Percentiles rank a stretch among this genome's conserved stretches.
Conservation (phyloP, 495 filamentous ascomycete genomes). For the Annulohypoxylon moriforme region DNA sequence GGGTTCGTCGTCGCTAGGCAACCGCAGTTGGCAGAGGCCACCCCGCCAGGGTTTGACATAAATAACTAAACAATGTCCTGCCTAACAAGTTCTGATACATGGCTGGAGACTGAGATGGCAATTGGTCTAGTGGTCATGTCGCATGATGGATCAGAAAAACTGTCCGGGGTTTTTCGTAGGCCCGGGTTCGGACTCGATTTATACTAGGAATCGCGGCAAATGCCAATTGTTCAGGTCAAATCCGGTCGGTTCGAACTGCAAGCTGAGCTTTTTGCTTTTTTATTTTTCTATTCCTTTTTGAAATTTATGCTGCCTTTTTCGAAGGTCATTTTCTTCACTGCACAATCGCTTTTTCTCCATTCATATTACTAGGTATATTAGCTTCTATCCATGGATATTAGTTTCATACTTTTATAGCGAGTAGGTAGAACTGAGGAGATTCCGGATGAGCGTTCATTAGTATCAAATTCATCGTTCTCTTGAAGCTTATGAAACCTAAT, state of each 20-base stretch:
- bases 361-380: background rate
- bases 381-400: background rate
- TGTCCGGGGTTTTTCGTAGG: no score
- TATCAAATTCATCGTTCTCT: background rate
- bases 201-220: no score
- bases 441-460: background rate
- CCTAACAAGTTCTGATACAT: background rate
- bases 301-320: background rate
- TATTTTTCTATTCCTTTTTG: background rate
- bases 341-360: background rate
- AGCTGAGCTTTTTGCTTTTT: background rate
- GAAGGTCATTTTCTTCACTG: background rate
- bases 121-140: background rate
- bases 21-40: no score
- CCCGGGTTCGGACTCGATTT: background rate
- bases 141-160: background rate
- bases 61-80: background rate
- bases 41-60: background rate
- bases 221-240: no score
- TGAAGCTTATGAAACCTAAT: background rate
- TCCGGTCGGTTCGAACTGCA: background rate
- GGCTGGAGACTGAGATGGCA: background rate
- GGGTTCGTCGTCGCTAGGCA: background rate
- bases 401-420: background rate
- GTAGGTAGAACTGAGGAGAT: background rate